A percentile compares a stretch with the other conserved stretches of the same genome.
These are phyloP conservation scores for Seiridium cupressi DNA, from an alignment of 2,329 filamentous ascomycete species.

Conservation along the genomic window DNA sequence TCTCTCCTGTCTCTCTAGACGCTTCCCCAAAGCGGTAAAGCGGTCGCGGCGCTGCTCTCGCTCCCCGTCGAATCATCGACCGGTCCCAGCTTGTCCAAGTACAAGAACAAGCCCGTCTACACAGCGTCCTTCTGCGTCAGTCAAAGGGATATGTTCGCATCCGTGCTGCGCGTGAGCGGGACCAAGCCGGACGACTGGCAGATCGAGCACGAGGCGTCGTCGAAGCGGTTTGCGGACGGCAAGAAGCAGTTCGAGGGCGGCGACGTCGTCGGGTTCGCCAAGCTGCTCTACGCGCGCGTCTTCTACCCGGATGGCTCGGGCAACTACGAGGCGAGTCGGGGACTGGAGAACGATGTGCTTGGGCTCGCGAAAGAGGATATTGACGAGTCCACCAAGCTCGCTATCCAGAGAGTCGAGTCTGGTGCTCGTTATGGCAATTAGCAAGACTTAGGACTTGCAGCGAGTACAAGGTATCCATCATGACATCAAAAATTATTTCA, in stretches of 20 bases:
- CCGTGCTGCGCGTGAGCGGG: constrained; percentile 56
- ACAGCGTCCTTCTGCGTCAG: constrained; percentile 55
- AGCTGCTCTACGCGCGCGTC: constrained; percentile 52
- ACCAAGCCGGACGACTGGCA: constrained; percentile 58
- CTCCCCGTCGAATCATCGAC: constrained; percentile 38
- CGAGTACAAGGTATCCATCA: not conserved
- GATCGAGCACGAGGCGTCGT: constrained; percentile 44
- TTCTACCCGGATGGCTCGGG: constrained; percentile 46
- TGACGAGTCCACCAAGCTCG: constrained; percentile 52
- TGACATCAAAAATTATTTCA: not conserved
- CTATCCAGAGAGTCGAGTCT: constrained; percentile 32
- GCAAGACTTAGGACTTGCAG: no score
- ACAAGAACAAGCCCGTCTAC: constrained; percentile 47
- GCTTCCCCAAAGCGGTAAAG: constrained; percentile 37
- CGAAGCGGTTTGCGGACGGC: constrained; percentile 48
- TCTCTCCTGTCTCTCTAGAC: constrained; percentile 8
- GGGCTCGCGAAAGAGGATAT: constrained; percentile 57
- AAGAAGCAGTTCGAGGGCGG: constrained; percentile 40
- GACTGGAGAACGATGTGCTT: constrained; percentile 50
- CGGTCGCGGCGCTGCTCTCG: constrained; percentile 48
- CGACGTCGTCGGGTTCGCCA: constrained; percentile 41
- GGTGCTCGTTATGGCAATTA: constrained; percentile 15
- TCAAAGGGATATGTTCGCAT: constrained; percentile 65
- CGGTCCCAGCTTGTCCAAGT: constrained; percentile 37
- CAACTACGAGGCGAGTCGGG: constrained; percentile 39